Evolutionary conservation across 345 rosid genomes (phyloP), one percentile per base, ranked within the genome.

Genomic region (Eucalyptus pauciflora): DNA sequence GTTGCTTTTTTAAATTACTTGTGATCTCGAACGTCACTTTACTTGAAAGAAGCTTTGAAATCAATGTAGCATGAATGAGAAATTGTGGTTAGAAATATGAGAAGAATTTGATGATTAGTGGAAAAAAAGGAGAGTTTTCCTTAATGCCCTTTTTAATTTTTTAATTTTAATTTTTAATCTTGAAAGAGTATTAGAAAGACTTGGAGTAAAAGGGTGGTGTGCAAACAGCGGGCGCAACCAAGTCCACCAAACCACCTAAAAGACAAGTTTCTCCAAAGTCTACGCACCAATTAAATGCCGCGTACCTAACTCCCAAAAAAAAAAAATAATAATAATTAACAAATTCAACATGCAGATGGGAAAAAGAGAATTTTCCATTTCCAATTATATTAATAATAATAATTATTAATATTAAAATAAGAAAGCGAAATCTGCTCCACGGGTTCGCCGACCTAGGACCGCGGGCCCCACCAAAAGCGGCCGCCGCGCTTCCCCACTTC

Each of bases 401-500:
- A 0, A 76, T 12, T 3, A 37, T 22, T 7, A 62, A 13, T 62
- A 22, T 22, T 15, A 76, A 41, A 76, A 41, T 37, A 1, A 45
- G 29, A 46, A 22, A 43, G 62, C 48, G 52, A 67, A 18, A 88
- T 33, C 67, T 33, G 58, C 89, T 56, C 56, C 86, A 37, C 24
- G 43, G 86, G 54, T 79, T 76, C 49, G 60, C 48, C 89, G 91
- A 89, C 89, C 86, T 52, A 80, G 81, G 86, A 46, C 85, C 9
- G 16, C 6, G 50, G 94, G 93, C 41, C 93, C 94, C 94, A 90
- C 92, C 37, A 81, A 89, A 90, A 92, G 92, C 93, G 92, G 94
- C 94, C 88, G 94, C 94, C 93, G 95, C 91, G 92, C 91, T 88
- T 92, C 48, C 83, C 92, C 90, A 89, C 91, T 88, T 87, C 92